Evolutionary conservation across 768 basidiomycete species (phyloP).

Genomic region (Boletus tylopilopsis): DNA sequence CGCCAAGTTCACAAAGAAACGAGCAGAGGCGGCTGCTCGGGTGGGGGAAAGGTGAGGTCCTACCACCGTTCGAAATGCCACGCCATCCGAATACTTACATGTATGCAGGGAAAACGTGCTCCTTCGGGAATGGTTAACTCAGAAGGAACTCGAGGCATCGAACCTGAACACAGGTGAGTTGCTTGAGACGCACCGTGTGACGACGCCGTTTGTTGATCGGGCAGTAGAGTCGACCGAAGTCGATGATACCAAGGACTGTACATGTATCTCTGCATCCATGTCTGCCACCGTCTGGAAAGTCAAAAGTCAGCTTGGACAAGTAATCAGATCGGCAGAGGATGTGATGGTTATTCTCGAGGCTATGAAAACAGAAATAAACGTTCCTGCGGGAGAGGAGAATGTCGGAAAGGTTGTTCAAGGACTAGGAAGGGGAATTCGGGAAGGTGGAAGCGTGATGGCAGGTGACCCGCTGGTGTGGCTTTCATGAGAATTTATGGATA

Average conservation of each 20-base stretch:
- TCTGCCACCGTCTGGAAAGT: slow-evolving; percentile 52
- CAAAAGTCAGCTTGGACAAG: slow-evolving; percentile 39
- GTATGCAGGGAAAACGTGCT: slow-evolving; percentile 38
- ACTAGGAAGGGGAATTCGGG: slow-evolving; percentile 38
- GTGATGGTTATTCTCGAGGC: slow-evolving; percentile 54
- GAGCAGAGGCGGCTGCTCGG: slow-evolving; percentile 31
- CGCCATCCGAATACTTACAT: background rate
- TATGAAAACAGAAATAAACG: slow-evolving; percentile 61
- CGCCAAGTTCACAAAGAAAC: slow-evolving; percentile 37
- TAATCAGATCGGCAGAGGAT: slow-evolving; percentile 38
- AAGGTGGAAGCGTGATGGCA: slow-evolving; percentile 43
- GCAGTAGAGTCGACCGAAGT: background rate
- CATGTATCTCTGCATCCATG: slow-evolving; percentile 33
- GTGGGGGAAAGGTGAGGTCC: slow-evolving; percentile 43
- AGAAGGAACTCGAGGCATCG: slow-evolving; percentile 18
- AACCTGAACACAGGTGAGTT: slow-evolving; percentile 3
- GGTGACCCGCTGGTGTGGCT: slow-evolving; percentile 44
- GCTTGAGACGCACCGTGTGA: background rate
- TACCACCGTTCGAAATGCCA: background rate
- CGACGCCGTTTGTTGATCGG: background rate
- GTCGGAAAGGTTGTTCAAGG: slow-evolving; percentile 42
- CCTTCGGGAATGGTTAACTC: slow-evolving; percentile 41
- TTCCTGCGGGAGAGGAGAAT: slow-evolving; percentile 43
- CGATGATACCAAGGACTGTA: slow-evolving; percentile 1
- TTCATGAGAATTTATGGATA: slow-evolving; percentile 1